Evolutionary conservation across 1,284 basidiomycete genomes (phyloP).

Genomic region (Rhodofomes roseus): DNA sequence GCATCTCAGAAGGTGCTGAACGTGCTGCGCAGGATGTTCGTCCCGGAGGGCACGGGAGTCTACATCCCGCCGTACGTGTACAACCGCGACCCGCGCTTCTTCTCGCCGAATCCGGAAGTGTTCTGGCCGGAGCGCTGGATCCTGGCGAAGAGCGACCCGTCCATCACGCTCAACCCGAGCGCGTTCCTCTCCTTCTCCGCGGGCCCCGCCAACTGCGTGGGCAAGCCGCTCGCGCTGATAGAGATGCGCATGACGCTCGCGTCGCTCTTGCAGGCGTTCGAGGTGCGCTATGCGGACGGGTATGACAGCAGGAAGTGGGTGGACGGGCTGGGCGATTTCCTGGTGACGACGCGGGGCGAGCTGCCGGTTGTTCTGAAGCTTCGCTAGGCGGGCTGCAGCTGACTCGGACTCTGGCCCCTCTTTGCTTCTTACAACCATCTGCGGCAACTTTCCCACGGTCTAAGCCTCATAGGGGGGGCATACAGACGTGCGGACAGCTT

Average conservation of each 20-base stretch:
- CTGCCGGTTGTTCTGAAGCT: not conserved
- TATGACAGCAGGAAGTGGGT: constrained; percentile 8
- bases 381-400: too few relatives aligned
- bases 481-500: not conserved
- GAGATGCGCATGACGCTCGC: constrained; percentile 19
- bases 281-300: constrained; percentile 14
- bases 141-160: not conserved
- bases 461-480: not conserved
- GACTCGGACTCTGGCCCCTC: too few relatives aligned
- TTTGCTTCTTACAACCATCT: not conserved
- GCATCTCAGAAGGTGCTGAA: too few relatives aligned
- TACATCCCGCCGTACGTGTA: constrained; percentile 23
- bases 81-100: constrained; percentile 16
- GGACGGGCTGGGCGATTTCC: constrained; percentile 8
- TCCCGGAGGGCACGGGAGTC: constrained; percentile 25
- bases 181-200: constrained; percentile 23
- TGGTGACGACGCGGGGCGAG: not conserved
- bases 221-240: constrained; percentile 19
- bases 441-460: not conserved
- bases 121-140: constrained; percentile 23
- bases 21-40: not conserved
- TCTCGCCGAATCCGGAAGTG: constrained; percentile 8
- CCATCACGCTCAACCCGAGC: constrained; percentile 8
- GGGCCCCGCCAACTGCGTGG: constrained; percentile 23
- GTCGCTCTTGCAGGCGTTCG: constrained; percentile 17